These are phyloP conservation scores for Sclerotinia nivalis DNA, from an alignment of 2,329 filamentous ascomycete species.

Conservation along the genomic window DNA sequence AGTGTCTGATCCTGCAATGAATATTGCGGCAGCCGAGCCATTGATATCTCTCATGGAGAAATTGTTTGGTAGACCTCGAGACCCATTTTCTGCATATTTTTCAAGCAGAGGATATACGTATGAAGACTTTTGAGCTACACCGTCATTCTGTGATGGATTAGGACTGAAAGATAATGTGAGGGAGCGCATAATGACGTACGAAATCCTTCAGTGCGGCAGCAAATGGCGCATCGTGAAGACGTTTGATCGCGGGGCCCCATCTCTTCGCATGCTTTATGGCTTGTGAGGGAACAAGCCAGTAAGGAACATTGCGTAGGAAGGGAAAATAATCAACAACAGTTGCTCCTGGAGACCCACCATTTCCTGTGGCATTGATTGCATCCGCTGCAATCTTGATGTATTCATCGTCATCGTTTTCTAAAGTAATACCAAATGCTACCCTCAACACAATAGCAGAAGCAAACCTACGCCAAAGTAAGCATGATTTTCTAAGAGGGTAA, in stretches of 20 bases:
- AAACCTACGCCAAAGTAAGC: conserved; percentile 38
- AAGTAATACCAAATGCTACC: conserved; percentile 48
- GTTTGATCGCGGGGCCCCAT: conserved; percentile 41
- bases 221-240: conserved; percentile 49
- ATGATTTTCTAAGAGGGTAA: conserved; percentile 25
- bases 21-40: conserved; percentile 49
- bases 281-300: conserved; percentile 39
- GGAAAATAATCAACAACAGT: conserved; percentile 53
- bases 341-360: conserved; percentile 39
- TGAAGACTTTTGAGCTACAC: conserved; percentile 4
- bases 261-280: conserved; percentile 38
- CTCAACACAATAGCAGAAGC: conserved; percentile 47
- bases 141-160: conserved; percentile 25
- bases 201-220: conserved; percentile 23
- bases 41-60: conserved; percentile 44
- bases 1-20: conserved; percentile 46
- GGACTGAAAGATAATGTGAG: neutral
- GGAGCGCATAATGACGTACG: neutral
- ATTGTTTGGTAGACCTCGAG: conserved; percentile 19
- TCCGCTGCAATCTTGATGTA: conserved; percentile 46
- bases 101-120: conserved; percentile 24
- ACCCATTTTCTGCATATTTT: neutral
- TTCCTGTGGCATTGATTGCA: conserved; percentile 34
- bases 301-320: conserved; percentile 41
- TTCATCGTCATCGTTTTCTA: conserved; percentile 44